Percentiles rank a stretch among this genome's conserved stretches.
phyloP scores from a whole-genome alignment of 116 monocot species.

The Cymodocea nodosa region DNA sequence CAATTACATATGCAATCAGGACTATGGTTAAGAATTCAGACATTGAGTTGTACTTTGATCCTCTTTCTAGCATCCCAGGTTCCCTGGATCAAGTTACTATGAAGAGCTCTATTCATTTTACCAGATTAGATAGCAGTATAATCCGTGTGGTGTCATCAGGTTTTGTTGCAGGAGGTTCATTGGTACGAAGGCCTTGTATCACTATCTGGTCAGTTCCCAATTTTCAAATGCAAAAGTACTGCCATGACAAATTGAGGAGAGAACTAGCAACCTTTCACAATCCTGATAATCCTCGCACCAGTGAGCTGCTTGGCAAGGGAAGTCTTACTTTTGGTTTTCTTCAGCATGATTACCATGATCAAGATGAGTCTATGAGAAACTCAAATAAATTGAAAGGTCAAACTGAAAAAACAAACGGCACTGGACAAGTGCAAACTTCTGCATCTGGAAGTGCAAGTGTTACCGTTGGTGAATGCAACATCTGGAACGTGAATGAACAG shows the following conservation, averaged over 20 bases:
- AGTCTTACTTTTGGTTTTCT: constrained; percentile 20
- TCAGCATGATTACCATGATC: not conserved
- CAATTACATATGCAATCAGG: constrained; percentile 29
- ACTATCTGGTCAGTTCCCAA: constrained; percentile 43
- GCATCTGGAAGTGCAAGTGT: not conserved
- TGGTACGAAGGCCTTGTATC: constrained; percentile 47
- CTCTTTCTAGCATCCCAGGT: constrained; percentile 43
- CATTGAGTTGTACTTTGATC: constrained; percentile 20
- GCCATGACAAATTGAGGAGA: not conserved
- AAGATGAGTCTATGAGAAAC: not conserved
- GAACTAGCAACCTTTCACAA: constrained; percentile 6
- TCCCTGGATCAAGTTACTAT: not conserved
- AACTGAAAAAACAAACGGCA: not conserved
- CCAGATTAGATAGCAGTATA: constrained; percentile 30
- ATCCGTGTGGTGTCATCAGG: constrained; percentile 44
- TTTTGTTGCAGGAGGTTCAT: constrained; percentile 19
- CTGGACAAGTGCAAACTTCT: not conserved
- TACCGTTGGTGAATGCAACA: not conserved
- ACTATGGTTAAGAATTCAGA: constrained; percentile 12
- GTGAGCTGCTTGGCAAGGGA: constrained; percentile 40
- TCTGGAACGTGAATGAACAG: constrained; percentile 5
- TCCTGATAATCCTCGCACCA: not conserved
- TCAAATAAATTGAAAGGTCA: not conserved
- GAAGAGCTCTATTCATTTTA: constrained; percentile 24
- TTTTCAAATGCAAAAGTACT: not conserved